Base-by-base conservation (phyloP, 164 flowering plant species). In the Platanus orientalis region DNA sequence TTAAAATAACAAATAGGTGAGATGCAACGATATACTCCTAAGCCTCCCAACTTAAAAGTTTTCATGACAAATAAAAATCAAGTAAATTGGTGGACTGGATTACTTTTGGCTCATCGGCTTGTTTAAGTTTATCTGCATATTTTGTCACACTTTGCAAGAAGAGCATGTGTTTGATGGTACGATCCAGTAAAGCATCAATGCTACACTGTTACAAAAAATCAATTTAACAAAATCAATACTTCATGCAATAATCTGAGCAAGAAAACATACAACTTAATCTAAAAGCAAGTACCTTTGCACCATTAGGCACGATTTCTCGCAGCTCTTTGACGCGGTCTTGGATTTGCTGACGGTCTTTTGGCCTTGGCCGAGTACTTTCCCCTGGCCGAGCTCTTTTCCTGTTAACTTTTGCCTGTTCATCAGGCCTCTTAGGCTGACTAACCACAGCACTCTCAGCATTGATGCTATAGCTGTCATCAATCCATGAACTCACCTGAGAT, bases 311-410 rank as follows among this genome's bases (percentile, higher is more conserved):
- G 64, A 92, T 81, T 62, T 75, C 84, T 73, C 88, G 73, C 78
- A 92, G 66, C 80, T 92, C 98, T 64, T 76, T 73, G 54, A 89
- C 71, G 26, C 95, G 88, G 49, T 89, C 98, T 69, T 84, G 87
- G 65, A 92, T 92, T 76, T 69, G 76, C 68, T 89, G 96, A 21
- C 98, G 88, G 62, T 92, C 96, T 75, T 86, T 89, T 27, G 96
- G 96, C 79, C 93, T 85, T 28, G 96, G 96, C 14, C 89, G 75
- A 30, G 79, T 66, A 71, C 86, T 84, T 74, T 86, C 91, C 54
- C 96, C 93, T 24, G 98, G 87, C 72, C 83, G 82, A 52, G 90
- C 93, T 71, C 89, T 84, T 69, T 86, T 92, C 78, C 69, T 88
- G 48, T 69, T 66, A 47, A 58, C 53, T 75, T 82, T 91, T 34